Percentiles rank a stretch among this genome's conserved stretches.
phyloP scores from a whole-genome alignment of 192 early-diverging fungal genomes.

The Coemansia sp. region DNA sequence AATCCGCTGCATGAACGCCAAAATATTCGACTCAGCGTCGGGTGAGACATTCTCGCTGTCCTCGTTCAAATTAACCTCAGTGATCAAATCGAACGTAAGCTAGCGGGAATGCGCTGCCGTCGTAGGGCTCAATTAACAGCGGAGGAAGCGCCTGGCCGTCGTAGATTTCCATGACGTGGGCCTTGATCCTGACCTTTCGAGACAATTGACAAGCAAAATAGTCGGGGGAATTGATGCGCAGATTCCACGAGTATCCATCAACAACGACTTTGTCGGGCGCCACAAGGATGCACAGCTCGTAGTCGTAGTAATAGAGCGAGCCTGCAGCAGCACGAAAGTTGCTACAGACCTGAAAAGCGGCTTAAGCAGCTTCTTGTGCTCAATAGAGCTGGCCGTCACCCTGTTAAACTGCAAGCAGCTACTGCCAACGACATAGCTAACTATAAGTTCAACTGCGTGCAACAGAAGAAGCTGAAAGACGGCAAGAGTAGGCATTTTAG shows the following conservation, averaged over 20 bases:
- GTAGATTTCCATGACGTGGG: neutral
- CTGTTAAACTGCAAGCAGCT: no score
- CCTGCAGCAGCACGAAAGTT: neutral
- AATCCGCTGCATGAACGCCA: neutral
- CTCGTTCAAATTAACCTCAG: neutral
- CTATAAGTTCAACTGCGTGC: no score
- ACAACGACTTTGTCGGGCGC: neutral
- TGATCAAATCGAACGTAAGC: neutral
- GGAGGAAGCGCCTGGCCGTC: neutral
- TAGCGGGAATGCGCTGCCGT: neutral
- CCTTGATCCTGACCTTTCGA: neutral
- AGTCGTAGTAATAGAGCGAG: neutral
- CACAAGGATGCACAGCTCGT: neutral
- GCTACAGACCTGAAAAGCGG: neutral
- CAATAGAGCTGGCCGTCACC: no score
- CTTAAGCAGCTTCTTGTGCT: no score
- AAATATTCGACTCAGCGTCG: neutral
- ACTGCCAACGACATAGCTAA: no score
- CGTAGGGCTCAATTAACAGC: neutral
- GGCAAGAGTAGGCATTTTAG: neutral
- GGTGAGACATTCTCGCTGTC: neutral
- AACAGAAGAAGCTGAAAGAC: neutral
- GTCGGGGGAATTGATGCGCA: neutral
- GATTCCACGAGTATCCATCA: neutral
- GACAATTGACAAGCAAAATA: neutral